These are phyloP conservation scores for Arabis alpina DNA, from an alignment of 345 rosid species.

Conservation along the genomic window DNA sequence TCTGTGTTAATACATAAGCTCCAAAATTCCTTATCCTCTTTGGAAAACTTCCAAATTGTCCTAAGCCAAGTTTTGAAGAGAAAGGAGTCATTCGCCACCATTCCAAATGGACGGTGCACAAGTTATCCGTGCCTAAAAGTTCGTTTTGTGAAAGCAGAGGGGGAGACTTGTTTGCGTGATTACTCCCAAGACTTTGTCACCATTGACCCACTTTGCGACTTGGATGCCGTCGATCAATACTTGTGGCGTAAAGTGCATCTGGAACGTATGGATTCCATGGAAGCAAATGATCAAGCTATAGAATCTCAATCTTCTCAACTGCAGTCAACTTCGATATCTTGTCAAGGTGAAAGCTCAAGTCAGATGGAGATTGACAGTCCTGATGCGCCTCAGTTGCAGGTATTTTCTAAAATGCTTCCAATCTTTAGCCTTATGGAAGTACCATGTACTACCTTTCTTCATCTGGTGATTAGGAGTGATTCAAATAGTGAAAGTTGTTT, in stretches of 20 bases:
- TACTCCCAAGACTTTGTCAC: slow-evolving; percentile 57
- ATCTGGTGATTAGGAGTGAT: slow-evolving; percentile 42
- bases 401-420: slow-evolving; percentile 28
- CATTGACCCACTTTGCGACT: slow-evolving; percentile 80
- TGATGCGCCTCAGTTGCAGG: slow-evolving; percentile 62
- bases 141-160: slow-evolving; percentile 71
- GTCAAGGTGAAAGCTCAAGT: slow-evolving; percentile 58
- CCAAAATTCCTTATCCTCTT: slow-evolving; percentile 76
- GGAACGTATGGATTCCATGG: slow-evolving; percentile 45
- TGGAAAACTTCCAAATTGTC: slow-evolving; percentile 82
- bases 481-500: slow-evolving; percentile 18
- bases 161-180: slow-evolving; percentile 67
- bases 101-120: slow-evolving; percentile 62
- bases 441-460: slow-evolving; percentile 28
- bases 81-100: slow-evolving; percentile 62
- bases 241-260: slow-evolving; percentile 62
- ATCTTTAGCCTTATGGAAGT: slow-evolving; percentile 15
- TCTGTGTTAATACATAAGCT: slow-evolving; percentile 64
- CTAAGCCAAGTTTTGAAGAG: slow-evolving; percentile 58
- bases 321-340: slow-evolving; percentile 51
- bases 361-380: slow-evolving; percentile 49
- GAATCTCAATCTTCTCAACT: slow-evolving; percentile 48
- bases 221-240: slow-evolving; percentile 68
- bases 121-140: slow-evolving; percentile 71
- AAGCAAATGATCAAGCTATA: slow-evolving; percentile 44